Conservation (phyloP, 2,329 filamentous ascomycete species). For the Colletotrichum kahawae region DNA sequence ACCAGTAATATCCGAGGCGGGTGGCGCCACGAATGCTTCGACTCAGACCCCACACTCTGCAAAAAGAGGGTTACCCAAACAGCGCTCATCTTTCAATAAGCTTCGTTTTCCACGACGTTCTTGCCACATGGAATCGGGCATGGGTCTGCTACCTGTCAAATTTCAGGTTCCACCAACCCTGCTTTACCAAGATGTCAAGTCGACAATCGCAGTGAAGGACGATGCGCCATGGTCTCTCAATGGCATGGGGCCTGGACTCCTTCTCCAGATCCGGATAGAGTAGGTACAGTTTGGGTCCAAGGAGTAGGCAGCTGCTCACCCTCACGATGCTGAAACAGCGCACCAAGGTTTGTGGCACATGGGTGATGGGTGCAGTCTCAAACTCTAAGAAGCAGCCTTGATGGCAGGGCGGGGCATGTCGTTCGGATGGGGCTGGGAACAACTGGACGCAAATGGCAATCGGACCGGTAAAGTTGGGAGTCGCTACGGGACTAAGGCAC, state of each 20-base stretch:
- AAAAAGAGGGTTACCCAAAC: background rate
- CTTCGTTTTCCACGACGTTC: background rate
- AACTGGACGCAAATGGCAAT: background rate
- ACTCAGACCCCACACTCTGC: background rate
- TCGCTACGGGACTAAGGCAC: background rate
- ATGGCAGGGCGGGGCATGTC: background rate
- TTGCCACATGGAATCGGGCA: background rate
- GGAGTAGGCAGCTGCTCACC: background rate
- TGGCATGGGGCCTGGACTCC: background rate
- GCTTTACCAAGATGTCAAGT: background rate
- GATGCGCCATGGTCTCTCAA: background rate
- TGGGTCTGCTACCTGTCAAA: background rate
- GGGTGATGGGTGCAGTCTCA: background rate
- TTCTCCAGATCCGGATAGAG: background rate
- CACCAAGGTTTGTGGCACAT: conserved; percentile 6
- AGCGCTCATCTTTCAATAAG: background rate
- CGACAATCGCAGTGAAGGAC: background rate
- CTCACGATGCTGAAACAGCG: background rate
- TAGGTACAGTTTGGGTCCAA: background rate
- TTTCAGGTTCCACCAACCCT: background rate
- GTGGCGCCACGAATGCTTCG: background rate
- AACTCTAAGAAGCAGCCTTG: conserved; percentile 3
- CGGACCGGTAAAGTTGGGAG: background rate
- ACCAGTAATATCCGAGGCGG: background rate
- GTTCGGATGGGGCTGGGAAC: background rate